These are phyloP conservation scores for Halocafeteria seosinensis DNA, from an alignment of 108 stramenopile species.

Conservation along the genomic window DNA sequence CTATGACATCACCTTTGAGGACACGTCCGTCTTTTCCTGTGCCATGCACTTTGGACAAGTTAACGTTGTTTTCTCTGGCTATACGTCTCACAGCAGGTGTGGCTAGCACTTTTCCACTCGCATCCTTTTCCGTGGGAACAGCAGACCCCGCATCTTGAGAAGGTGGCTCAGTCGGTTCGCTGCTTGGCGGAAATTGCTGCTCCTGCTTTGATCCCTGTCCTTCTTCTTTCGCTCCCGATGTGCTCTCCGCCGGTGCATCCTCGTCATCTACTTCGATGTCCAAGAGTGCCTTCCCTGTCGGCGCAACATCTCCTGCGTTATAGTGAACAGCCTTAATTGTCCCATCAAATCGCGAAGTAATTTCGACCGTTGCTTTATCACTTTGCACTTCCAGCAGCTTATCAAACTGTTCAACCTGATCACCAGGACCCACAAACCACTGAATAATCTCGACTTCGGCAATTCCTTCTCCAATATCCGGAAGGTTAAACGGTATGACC, in stretches of 20 bases:
- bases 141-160: too few species aligned
- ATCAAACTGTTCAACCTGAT: constrained; percentile 71
- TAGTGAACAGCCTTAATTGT: constrained; percentile 46
- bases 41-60: constrained; percentile 48
- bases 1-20: constrained; percentile 72
- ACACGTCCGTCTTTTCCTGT: constrained; percentile 78
- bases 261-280: constrained; percentile 37
- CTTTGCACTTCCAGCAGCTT: constrained; percentile 78
- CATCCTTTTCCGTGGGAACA: not conserved
- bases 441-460: constrained; percentile 84
- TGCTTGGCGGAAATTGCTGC: too few species aligned
- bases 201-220: too few species aligned
- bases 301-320: constrained; percentile 61
- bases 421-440: constrained; percentile 70
- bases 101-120: constrained; percentile 46
- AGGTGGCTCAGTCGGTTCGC: not conserved
- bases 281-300: constrained; percentile 56
- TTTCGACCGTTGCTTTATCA: constrained; percentile 96
- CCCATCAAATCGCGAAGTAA: constrained; percentile 81
- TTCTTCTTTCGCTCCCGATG: not conserved
- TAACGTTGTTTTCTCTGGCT: constrained; percentile 62
- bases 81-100: constrained; percentile 89
- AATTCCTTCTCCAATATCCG: constrained; percentile 97
- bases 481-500: constrained; percentile 24
- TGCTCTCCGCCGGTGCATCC: not conserved